Evolutionary conservation across 495 filamentous ascomycete genomes (phyloP).

Genomic region (Aspergillus avenaceus): DNA sequence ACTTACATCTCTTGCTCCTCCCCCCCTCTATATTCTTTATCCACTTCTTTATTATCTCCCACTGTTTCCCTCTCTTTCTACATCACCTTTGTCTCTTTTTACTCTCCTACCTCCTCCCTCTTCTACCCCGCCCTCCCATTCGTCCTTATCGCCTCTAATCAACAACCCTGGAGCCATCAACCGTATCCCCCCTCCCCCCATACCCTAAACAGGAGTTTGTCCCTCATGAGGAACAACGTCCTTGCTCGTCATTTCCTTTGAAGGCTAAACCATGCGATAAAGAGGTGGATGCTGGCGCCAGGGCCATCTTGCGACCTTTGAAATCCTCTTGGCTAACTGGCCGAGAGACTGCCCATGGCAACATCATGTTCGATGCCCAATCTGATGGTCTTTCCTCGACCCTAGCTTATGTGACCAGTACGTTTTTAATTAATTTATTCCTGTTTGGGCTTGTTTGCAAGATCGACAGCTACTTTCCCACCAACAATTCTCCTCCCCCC

Average conservation of each 20-base stretch:
- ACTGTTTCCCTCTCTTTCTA: neutral
- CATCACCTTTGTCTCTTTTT: neutral
- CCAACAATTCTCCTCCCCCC: neutral
- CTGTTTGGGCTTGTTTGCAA: neutral
- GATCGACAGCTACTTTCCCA: neutral
- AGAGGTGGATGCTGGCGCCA: conserved; percentile 13
- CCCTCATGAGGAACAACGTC: conserved; percentile 13
- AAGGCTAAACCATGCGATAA: conserved; percentile 27
- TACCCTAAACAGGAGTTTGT: conserved; percentile 1
- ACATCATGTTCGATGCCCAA: conserved; percentile 41
- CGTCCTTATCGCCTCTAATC: neutral
- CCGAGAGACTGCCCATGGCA: conserved; percentile 24
- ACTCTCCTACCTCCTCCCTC: neutral
- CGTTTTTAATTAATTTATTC: conserved; percentile 10
- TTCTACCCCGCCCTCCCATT: neutral
- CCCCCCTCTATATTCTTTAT: neutral
- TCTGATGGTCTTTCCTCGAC: conserved; percentile 28
- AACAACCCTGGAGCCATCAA: conserved; percentile 18
- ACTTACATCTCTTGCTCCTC: conserved; percentile 1
- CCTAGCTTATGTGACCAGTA: conserved; percentile 36
- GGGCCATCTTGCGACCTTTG: conserved; percentile 25
- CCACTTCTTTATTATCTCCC: conserved; percentile 4
- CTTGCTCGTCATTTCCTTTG: conserved; percentile 8
- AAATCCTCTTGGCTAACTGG: conserved; percentile 14
- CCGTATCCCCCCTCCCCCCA: conserved; percentile 12